Percentiles rank a stretch among this genome's conserved stretches.
Evolutionary conservation across 352 stramenopile species (phyloP).

Genomic region (Pythium biforme): DNA sequence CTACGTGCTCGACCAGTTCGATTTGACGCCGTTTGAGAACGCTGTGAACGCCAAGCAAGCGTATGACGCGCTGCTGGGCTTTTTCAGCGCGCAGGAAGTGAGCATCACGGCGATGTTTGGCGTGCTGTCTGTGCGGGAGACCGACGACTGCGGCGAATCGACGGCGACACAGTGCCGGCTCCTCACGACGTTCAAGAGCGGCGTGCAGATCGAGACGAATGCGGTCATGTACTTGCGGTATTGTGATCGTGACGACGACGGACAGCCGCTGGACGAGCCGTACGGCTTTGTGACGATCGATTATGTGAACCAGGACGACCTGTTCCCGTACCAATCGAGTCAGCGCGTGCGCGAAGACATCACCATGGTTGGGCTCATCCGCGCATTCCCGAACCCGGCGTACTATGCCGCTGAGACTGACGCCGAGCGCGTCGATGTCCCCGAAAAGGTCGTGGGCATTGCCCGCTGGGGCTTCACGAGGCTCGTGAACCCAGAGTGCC

Average conservation of each 20-base stretch:
- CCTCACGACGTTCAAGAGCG: constrained; percentile 20
- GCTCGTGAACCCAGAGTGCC: constrained; percentile 6
- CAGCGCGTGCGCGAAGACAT: constrained; percentile 24
- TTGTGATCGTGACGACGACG: constrained; percentile 25
- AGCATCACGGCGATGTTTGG: constrained; percentile 24
- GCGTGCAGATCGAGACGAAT: constrained; percentile 23
- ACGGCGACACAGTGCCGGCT: constrained; percentile 18
- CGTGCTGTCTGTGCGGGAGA: constrained; percentile 25
- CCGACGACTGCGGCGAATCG: constrained; percentile 22
- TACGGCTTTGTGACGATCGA: constrained; percentile 25
- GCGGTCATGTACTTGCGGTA: constrained; percentile 24
- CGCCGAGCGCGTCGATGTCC: not conserved
- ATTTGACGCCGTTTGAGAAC: constrained; percentile 23
- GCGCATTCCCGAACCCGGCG: constrained; percentile 14
- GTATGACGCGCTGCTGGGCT: constrained; percentile 22
- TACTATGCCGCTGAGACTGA: constrained; percentile 4
- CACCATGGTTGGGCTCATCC: constrained; percentile 17
- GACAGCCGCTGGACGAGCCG: constrained; percentile 21
- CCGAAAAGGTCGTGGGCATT: constrained; percentile 23
- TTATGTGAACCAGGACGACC: constrained; percentile 31
- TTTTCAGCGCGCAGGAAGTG: constrained; percentile 25
- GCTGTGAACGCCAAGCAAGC: constrained; percentile 13
- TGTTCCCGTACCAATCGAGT: constrained; percentile 26
- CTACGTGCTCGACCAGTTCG: constrained; percentile 21
- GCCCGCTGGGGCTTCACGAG: constrained; percentile 16